Conservation (phyloP, 306 rosid genomes). For the Mimosa pudica region DNA sequence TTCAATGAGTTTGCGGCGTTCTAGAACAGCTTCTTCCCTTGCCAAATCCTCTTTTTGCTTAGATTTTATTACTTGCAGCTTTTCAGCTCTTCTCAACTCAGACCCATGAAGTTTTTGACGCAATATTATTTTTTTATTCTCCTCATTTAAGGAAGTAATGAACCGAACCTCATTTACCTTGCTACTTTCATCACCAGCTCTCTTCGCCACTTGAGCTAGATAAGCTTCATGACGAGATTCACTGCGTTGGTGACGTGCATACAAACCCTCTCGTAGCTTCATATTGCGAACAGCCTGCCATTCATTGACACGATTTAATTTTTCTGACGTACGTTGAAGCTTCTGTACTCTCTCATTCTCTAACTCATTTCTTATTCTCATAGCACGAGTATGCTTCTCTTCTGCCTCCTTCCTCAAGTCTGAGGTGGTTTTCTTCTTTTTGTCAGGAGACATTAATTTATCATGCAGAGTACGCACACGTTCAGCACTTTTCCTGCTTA, state of each 20-base stretch:
- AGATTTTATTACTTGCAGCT: slow-evolving; percentile 88
- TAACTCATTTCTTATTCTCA: slow-evolving; percentile 89
- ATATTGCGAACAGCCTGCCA: slow-evolving; percentile 91
- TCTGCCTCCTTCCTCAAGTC: slow-evolving; percentile 92
- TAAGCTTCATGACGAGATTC: slow-evolving; percentile 97
- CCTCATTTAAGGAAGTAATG: slow-evolving; percentile 93
- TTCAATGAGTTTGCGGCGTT: slow-evolving; percentile 88
- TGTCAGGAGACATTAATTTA: slow-evolving; percentile 96
- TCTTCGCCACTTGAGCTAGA: slow-evolving; percentile 94
- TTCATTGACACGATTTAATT: slow-evolving; percentile 81
- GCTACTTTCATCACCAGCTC: slow-evolving; percentile 99
- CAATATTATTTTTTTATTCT: slow-evolving; percentile 81
- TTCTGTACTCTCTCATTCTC: slow-evolving; percentile 97
- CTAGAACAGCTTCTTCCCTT: slow-evolving; percentile 96
- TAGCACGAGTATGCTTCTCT: slow-evolving; percentile 96
- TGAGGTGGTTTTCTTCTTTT: slow-evolving; percentile 81
- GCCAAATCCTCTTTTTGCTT: slow-evolving; percentile 98
- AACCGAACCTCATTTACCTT: slow-evolving; percentile 98
- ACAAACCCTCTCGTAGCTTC: slow-evolving; percentile 95
- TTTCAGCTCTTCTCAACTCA: slow-evolving; percentile 98
- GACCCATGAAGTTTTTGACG: slow-evolving; percentile 97
- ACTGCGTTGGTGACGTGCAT: slow-evolving; percentile 96
- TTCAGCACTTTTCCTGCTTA: slow-evolving; percentile 87
- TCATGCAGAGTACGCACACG: slow-evolving; percentile 91
- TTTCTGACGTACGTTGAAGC: slow-evolving; percentile 90